Percentiles rank a stretch among this genome's conserved stretches.
These are phyloP conservation scores for Hirschfeldia incana DNA, from an alignment of 345 rosid genomes.

Conservation along the genomic window DNA sequence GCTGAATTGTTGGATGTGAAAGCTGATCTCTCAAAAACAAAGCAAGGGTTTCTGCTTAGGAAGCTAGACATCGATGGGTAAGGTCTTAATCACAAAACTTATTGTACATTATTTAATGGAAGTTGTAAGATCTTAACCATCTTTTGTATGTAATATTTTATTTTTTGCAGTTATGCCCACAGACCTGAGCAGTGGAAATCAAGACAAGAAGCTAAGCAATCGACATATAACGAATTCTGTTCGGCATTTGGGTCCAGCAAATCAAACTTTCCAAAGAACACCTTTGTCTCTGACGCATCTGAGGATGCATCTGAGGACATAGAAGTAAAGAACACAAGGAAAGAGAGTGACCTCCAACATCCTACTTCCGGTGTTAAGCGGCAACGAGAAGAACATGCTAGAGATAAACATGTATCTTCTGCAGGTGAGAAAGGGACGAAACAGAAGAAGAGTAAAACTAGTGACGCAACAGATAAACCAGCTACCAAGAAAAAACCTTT, in stretches of 20 bases:
- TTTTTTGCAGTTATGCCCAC: slow-evolving; percentile 54
- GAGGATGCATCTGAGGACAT: slow-evolving; percentile 43
- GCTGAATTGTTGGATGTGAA: slow-evolving; percentile 64
- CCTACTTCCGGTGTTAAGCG: slow-evolving; percentile 47
- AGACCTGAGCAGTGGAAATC: slow-evolving; percentile 80
- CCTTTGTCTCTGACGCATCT: slow-evolving; percentile 48
- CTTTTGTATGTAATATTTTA: neutral
- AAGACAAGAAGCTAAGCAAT: slow-evolving; percentile 76
- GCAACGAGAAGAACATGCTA: slow-evolving; percentile 35
- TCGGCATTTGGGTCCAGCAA: slow-evolving; percentile 67
- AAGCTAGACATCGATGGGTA: slow-evolving; percentile 80
- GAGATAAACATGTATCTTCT: slow-evolving; percentile 33
- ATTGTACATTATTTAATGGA: neutral
- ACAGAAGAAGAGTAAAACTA: slow-evolving; percentile 36
- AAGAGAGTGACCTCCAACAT: slow-evolving; percentile 46
- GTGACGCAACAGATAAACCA: slow-evolving; percentile 38
- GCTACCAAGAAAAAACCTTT: slow-evolving; percentile 44
- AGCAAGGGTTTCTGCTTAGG: slow-evolving; percentile 80
- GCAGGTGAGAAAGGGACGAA: slow-evolving; percentile 26
- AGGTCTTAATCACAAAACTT: slow-evolving; percentile 37
- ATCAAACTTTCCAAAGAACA: slow-evolving; percentile 45
- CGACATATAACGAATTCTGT: slow-evolving; percentile 63
- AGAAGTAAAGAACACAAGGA: slow-evolving; percentile 51
- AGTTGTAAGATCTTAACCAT: slow-evolving; percentile 4
- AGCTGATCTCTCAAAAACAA: slow-evolving; percentile 66